Base-by-base conservation (phyloP, 1,284 basidiomycete species). In the Boletus semigastroideus region DNA sequence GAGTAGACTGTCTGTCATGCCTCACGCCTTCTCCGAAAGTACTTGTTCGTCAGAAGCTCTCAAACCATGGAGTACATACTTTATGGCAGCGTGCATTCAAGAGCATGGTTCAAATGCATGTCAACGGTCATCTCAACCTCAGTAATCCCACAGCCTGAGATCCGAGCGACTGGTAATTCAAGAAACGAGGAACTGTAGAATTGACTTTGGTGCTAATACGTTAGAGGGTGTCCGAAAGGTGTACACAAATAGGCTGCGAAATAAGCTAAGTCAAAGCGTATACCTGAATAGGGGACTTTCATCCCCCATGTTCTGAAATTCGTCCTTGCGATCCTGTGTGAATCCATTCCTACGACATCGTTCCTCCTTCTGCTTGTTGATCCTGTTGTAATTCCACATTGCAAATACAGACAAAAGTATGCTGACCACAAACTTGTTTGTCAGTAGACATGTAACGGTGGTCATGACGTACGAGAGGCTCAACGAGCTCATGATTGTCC, bases 401-500 rank as follows among this genome's bases (percentile, higher is more conserved):
- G 70, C 63, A 46, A 68, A 51, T 19, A 16, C 27, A 11, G 56
- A 61, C 16, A 56, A 17, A 13, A 64, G 42, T 7, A 71, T 62
- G 16, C 72, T 74, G 25, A 36, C 33, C n/a, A 27, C 8, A 6
- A 20, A 10, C 7, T 11, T 10, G 16, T 22, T 22, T 22, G 53
- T 52, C n/a, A 60, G 34, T 46, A 28, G 48, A 36, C 25, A 19
- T 31, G 17, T 1, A n/a, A 38, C 3, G 22, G 11, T 19, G 10
- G 30, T 17, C 22, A 33, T 33, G 16, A 39, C 68, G 40, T 42
- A 74, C 71, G 72, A 69, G 42, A 78, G 55, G 20, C 64, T 57
- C 19, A 82, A 61, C 60, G 70, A 78, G 5, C 76, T 78, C 56
- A 82, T 75, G 47, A 73, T 72, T 17, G 73, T 76, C 30, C 76